Base-by-base conservation (phyloP, 768 basidiomycete species). In the Exsudoporus frostii region DNA sequence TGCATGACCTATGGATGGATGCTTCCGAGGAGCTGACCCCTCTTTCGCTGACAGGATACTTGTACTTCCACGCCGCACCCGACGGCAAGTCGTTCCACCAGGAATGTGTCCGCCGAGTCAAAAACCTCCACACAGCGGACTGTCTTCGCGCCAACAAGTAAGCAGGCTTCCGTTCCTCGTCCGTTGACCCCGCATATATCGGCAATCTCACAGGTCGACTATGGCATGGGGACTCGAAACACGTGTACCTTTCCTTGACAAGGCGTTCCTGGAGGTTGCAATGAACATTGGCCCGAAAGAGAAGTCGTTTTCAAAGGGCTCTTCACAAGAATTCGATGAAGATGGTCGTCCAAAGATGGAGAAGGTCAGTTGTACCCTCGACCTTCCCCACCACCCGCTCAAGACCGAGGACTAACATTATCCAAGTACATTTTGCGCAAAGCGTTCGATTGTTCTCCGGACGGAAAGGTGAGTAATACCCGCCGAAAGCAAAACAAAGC, bases 161-260 rank as follows among this genome's bases (percentile, higher is more conserved):
- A 59, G 80, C 67, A 30, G n/a, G 22, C 10, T 39, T 17, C 2
- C 38, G 25, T 42, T 45, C 41, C 34, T 32, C 11, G 47, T 25
- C 17, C 29, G 40, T 17, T 38, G 29, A 37, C 29, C 25, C 30
- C 32, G 55, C 25, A 40, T 30, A 38, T 52, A 39, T 40, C 57
- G 48, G 56, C 40, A 19, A n/a, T 39, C 45, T 53, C 41, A 40
- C 56, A 90, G 90, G 66, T 97, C 95, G 25, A 98, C 97, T 8
- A 98, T 99, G 97, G 97, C 97, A 1, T 99, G 96, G 95, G 97
- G 97, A 57, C 84, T 99, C 43, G 97, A 99, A 70, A 94, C 94
- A 3, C 92, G 97, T 44, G 97, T 99, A 6, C 97, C 97, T 13
- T 99, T 99, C 85, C 84, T 99, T 50, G 97, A 99, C 79, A 96